These are phyloP conservation scores for Amoeboaphelidium protococcarum DNA, from an alignment of 371 early-diverging fungal species.

Conservation along the genomic window DNA sequence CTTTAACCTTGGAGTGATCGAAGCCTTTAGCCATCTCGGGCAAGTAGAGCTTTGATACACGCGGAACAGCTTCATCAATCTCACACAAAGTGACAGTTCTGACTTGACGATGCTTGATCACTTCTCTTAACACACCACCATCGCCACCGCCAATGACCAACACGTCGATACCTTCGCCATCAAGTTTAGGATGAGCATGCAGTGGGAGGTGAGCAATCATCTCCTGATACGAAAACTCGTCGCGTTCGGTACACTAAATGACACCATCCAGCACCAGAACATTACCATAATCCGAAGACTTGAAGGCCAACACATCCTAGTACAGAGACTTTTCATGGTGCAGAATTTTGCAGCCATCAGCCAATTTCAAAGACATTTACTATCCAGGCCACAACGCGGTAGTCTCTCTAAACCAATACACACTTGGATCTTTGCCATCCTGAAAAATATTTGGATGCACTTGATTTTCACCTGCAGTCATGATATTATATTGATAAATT, in stretches of 20 bases:
- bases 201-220: conserved; percentile 90
- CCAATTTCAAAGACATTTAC: conserved; percentile 17
- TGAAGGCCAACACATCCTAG: conserved; percentile 91
- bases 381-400: conserved; percentile 88
- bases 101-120: conserved; percentile 77
- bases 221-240: conserved; percentile 78
- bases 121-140: conserved; percentile 88
- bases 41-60: conserved; percentile 65
- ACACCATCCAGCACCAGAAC: conserved; percentile 89
- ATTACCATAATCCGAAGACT: conserved; percentile 73
- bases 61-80: conserved; percentile 82
- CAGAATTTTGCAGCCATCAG: conserved; percentile 63
- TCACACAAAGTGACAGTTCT: conserved; percentile 75
- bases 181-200: conserved; percentile 79
- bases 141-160: conserved; percentile 95
- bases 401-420: conserved; percentile 89
- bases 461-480: too few species aligned
- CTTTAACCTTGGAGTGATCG: conserved; percentile 69
- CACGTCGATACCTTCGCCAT: too few species aligned
- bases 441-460: too few species aligned
- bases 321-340: conserved; percentile 69
- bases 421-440: too few species aligned
- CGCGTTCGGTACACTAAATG: conserved; percentile 88
- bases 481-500: too few species aligned
- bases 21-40: conserved; percentile 82